Evolutionary conservation across 192 early-diverging fungal genomes (phyloP).

Genomic region (Coemansia sp.): DNA sequence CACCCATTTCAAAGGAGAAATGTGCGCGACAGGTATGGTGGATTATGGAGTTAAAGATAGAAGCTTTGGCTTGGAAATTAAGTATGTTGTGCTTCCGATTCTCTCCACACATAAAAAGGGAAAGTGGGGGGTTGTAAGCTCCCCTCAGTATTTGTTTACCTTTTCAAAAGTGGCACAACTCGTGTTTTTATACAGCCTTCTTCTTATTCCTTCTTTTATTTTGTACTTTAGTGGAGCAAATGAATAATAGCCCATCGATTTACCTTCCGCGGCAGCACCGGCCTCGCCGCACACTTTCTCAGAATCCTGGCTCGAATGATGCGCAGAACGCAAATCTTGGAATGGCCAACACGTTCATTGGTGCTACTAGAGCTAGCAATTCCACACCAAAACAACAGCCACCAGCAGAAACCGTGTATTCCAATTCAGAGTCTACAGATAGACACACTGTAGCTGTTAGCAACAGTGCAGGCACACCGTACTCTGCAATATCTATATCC

Average conservation of each 20-base stretch:
- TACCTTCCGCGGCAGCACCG: slow-evolving; percentile 45
- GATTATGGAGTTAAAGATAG: too few species aligned
- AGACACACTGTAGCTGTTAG: background rate
- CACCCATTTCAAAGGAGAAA: too few species aligned
- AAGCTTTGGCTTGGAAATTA: too few species aligned
- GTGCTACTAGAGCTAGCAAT: background rate
- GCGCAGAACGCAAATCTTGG: background rate
- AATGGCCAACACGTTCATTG: background rate
- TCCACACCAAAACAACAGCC: background rate
- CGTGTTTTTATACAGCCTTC: background rate
- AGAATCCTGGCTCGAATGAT: background rate
- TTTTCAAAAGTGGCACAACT: background rate
- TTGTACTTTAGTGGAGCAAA: slow-evolving; percentile 8
- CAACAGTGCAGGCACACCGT: background rate
- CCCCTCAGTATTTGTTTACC: slow-evolving; percentile 8
- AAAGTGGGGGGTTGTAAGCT: background rate
- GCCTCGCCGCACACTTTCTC: slow-evolving; percentile 11
- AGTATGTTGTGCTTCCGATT: background rate
- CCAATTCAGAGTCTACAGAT: background rate
- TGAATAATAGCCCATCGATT: slow-evolving; percentile 45
- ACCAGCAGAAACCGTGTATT: background rate
- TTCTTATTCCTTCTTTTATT: background rate
- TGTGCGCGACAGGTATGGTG: too few species aligned
- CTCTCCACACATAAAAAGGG: background rate
- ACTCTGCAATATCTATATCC: slow-evolving; percentile 26